A percentile compares a stretch with the other conserved stretches of the same genome.
Conservation (phyloP, 208 protist genomes). For the Paratrypanosoma confusum region DNA sequence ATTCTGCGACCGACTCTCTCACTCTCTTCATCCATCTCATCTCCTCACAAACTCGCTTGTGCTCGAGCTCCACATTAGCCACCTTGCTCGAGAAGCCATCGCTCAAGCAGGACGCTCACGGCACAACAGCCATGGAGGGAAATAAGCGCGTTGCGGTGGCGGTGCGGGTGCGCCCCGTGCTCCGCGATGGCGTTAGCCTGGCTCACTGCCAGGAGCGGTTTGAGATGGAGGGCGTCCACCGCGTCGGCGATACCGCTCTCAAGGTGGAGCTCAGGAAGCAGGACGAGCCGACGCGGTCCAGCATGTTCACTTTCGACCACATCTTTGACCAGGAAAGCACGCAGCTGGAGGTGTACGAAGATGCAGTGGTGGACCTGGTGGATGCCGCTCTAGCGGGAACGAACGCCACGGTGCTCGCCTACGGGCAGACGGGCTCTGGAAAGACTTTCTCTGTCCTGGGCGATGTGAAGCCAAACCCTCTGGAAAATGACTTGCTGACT, state of each 20-base stretch:
- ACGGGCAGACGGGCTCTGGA: slow-evolving; percentile 85
- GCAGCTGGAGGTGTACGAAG: slow-evolving; percentile 77
- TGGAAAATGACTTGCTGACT: slow-evolving; percentile 24
- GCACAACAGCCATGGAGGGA: not conserved
- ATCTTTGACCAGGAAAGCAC: slow-evolving; percentile 60
- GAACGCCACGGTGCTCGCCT: slow-evolving; percentile 87
- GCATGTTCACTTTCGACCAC: slow-evolving; percentile 58
- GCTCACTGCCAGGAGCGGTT: slow-evolving; percentile 15
- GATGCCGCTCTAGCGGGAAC: slow-evolving; percentile 60
- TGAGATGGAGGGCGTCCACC: slow-evolving; percentile 14
- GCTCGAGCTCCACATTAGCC: not conserved
- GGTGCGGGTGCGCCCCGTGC: slow-evolving; percentile 21
- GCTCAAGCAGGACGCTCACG: not conserved
- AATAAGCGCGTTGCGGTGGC: slow-evolving; percentile 16
- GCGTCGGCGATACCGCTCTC: slow-evolving; percentile 14
- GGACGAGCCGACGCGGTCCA: slow-evolving; percentile 11
- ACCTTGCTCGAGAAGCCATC: not conserved
- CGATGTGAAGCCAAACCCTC: slow-evolving; percentile 69
- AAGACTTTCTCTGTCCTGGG: slow-evolving; percentile 88
- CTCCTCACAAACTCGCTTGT: no score
- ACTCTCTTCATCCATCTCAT: no score
- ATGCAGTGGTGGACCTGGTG: slow-evolving; percentile 75
- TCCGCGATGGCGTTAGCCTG: slow-evolving; percentile 9
- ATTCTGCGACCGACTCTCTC: no score
- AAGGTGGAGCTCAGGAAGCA: slow-evolving; percentile 13